Percentiles rank a stretch among this genome's conserved stretches.
phyloP scores from a whole-genome alignment of 2,329 filamentous ascomycete species.

The Botrytis squamosa region DNA sequence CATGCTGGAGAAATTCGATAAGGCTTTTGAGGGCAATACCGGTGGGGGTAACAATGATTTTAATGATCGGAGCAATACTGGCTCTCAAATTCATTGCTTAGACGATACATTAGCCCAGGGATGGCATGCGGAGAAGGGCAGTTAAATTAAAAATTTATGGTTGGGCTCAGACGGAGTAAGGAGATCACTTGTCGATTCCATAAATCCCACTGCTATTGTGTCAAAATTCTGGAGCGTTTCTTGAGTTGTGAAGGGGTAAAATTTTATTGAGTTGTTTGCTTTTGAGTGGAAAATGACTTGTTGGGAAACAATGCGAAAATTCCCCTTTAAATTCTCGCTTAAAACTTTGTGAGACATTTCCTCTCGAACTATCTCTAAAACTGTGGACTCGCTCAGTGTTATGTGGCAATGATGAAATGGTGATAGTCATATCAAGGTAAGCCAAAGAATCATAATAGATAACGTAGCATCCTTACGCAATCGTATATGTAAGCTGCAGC shows the following conservation, averaged over 20 bases:
- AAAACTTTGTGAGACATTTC: not conserved
- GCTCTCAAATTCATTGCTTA: not conserved
- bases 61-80: fast-evolving
- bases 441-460: too few relatives aligned
- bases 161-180: not conserved
- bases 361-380: not conserved
- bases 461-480: not conserved
- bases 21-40: not conserved
- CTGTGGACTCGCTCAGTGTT: not conserved
- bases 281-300: not conserved
- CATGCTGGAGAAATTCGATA: not conserved
- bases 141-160: not conserved
- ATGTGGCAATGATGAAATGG: not conserved
- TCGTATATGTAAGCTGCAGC: not conserved
- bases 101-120: not conserved
- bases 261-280: not conserved
- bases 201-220: not conserved
- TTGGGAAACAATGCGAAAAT: not conserved
- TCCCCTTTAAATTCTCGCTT: not conserved
- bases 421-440: not conserved
- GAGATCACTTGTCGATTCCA: not conserved
- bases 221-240: too few relatives aligned
- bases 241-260: not conserved
- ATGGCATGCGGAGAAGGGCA: not conserved
- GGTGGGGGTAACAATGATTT: not conserved